These are phyloP conservation scores for Tricholomella constricta DNA, from an alignment of 768 basidiomycete genomes.

Conservation along the genomic window DNA sequence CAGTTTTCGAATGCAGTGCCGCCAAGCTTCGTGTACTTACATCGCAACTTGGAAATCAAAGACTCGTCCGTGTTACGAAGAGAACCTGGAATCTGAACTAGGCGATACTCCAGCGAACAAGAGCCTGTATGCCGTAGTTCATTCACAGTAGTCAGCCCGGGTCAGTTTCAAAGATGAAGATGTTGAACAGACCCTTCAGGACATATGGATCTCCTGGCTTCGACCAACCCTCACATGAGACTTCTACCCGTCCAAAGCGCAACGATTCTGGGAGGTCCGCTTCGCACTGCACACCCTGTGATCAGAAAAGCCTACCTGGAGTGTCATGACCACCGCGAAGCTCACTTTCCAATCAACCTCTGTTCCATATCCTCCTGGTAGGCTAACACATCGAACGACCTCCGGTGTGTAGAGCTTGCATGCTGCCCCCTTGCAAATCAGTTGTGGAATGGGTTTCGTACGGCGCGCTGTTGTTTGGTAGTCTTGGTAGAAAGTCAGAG, in stretches of 20 bases:
- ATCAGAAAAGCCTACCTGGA: neutral
- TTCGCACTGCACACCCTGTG: constrained; percentile 62
- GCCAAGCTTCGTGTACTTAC: constrained; percentile 22
- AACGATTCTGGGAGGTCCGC: constrained; percentile 84
- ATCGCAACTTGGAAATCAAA: constrained; percentile 27
- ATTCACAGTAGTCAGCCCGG: neutral
- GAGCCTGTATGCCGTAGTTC: constrained; percentile 55
- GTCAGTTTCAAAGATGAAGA: neutral
- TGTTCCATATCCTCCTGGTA: constrained; percentile 68
- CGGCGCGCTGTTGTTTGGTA: constrained; percentile 66
- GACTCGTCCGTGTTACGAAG: constrained; percentile 36
- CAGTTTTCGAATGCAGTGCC: neutral
- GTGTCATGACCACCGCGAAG: neutral
- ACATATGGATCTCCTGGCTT: constrained; percentile 82
- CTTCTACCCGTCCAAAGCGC: constrained; percentile 81
- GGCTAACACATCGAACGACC: constrained; percentile 80
- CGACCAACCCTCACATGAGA: constrained; percentile 92
- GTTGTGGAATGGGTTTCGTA: constrained; percentile 70
- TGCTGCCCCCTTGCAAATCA: constrained; percentile 77
- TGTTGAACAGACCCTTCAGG: constrained; percentile 63
- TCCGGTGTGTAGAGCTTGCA: constrained; percentile 81
- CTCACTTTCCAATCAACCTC: constrained; percentile 92
- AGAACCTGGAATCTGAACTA: constrained; percentile 65
- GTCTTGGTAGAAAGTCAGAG: constrained; percentile 79
- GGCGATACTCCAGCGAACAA: constrained; percentile 82